Conservation (phyloP, 257 asterid genomes). For the Eucommia ulmoides region DNA sequence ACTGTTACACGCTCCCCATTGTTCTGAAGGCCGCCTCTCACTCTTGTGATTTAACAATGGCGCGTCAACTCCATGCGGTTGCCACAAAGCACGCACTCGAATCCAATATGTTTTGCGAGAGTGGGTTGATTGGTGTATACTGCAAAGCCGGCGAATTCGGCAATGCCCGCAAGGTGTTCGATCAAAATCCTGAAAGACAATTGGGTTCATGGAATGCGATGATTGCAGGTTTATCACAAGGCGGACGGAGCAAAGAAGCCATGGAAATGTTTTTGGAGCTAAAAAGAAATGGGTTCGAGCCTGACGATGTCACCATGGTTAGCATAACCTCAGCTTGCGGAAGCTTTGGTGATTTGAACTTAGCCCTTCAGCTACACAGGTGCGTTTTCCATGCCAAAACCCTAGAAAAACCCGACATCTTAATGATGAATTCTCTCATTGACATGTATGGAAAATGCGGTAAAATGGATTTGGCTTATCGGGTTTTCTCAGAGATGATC, state of each 20-base stretch:
- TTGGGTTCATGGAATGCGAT: constrained; percentile 92
- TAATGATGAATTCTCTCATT: constrained; percentile 69
- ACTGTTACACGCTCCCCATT: constrained; percentile 60
- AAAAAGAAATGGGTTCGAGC: constrained; percentile 42
- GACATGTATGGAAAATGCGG: constrained; percentile 95
- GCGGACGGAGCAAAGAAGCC: constrained; percentile 58
- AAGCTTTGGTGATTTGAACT: constrained; percentile 46
- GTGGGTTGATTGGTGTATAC: constrained; percentile 61
- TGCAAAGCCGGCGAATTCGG: constrained; percentile 34
- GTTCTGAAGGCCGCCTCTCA: constrained; percentile 44
- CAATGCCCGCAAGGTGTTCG: constrained; percentile 56
- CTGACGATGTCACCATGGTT: constrained; percentile 81
- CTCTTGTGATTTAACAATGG: constrained; percentile 17
- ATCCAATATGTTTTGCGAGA: constrained; percentile 53
- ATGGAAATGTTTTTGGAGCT: constrained; percentile 40
- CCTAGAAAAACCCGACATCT: constrained; percentile 29
- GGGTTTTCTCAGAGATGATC: constrained; percentile 47
- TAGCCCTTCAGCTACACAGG: constrained; percentile 73
- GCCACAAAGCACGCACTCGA: constrained; percentile 42
- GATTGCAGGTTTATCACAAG: constrained; percentile 68
- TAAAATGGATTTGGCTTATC: constrained; percentile 63
- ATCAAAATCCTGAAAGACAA: constrained; percentile 38
- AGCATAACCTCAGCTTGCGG: constrained; percentile 77
- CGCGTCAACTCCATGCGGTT: constrained; percentile 38
- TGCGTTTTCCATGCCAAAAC: constrained; percentile 44